Percentiles rank a stretch among this genome's conserved stretches.
Evolutionary conservation across 768 basidiomycete species (phyloP).

Genomic region (Tulasnella sp.): DNA sequence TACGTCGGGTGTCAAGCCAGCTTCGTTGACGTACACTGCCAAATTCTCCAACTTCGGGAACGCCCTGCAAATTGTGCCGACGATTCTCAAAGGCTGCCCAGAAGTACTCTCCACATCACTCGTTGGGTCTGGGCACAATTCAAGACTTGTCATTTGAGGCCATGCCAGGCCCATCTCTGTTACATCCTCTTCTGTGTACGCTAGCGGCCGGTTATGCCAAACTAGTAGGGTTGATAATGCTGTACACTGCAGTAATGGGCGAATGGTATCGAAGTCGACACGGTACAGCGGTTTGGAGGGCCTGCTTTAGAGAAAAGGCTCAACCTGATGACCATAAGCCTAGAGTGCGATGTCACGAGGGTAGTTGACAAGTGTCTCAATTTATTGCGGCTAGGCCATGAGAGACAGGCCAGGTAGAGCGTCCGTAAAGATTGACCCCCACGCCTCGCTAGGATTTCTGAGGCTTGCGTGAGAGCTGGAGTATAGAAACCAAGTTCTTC

Average conservation of each 20-base stretch:
- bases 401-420: no score
- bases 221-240: background rate
- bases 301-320: background rate
- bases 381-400: background rate
- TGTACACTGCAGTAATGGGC: background rate
- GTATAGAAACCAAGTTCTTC: no score
- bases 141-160: background rate
- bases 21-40: no score
- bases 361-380: background rate
- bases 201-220: background rate
- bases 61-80: no score
- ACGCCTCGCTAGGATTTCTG: no score
- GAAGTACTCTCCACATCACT: no score
- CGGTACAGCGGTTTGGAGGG: background rate
- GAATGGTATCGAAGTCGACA: no score
- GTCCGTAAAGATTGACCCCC: no score
- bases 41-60: no score
- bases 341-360: background rate
- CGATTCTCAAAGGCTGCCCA: no score
- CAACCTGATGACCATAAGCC: background rate
- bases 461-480: no score
- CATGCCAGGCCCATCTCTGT: background rate
- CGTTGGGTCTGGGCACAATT: background rate
- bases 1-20: no score
- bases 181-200: background rate